Evolutionary conservation across 2,329 filamentous ascomycete species (phyloP), one percentile per base, ranked within the genome.

Genomic region (Zymoseptoria crescenta): DNA sequence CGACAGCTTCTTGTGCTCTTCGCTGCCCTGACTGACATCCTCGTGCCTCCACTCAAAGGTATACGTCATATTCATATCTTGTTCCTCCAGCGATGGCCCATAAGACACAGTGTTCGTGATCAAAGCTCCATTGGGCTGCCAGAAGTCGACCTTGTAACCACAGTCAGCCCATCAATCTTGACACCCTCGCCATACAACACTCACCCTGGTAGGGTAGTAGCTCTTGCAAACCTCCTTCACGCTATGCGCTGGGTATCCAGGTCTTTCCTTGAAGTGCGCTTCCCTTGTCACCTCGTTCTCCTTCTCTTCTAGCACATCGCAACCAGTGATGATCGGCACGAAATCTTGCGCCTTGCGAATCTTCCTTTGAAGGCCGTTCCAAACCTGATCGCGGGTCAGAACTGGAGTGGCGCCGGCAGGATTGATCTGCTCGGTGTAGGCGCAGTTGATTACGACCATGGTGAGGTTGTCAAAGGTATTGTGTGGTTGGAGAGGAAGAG

Each of bases 361-460:
- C 66, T 80, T 80, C 60, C 73, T 71, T 59, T 78, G 73, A 10
- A 80, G 72, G 13, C 77, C 77, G 4, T 70, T 67, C 75, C 76
- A 80, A 60, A 79, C 62, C 63, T 64, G 56, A 65, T 66, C 61
- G 49, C 66, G 65, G 19, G 64, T 76, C 56, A 80, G 73, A 45
- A 70, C 56, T 8, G 76, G 73, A 1, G 69, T 63, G n/a, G 68
- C 67, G 59, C 60, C 63, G 7, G 74, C 48, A 4, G 76, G 76
- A 70, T 80, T 79, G 70, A 79, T 75, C 21, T 66, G 67, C 30
- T 74, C 67, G n/a, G 76, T 78, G 65, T 76, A 75, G 24, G 77
- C 72, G 64, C 73, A 67, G 68, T 77, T 67, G 64, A 78, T 61
- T 53, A 59, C 67, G 6, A 74, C 70, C 75, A 76, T 77, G 59